Evolutionary conservation across 768 basidiomycete species (phyloP).

Genomic region (Tephrocybe rancida): DNA sequence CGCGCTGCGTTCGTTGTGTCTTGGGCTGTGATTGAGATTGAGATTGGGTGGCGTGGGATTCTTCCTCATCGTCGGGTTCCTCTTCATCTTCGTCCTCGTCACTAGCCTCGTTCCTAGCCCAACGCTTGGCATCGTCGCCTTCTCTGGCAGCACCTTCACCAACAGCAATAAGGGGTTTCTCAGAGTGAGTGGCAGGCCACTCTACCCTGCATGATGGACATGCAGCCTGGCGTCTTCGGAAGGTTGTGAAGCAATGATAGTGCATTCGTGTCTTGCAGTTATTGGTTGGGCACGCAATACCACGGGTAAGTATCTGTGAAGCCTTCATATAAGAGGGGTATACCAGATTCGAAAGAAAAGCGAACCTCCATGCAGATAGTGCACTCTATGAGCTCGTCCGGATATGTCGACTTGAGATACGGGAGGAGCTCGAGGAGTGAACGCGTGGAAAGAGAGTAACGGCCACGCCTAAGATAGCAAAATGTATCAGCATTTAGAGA

Average conservation of each 20-base stretch:
- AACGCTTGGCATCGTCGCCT: conserved; percentile 51
- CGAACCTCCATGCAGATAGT: conserved; percentile 71
- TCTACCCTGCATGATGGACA: conserved; percentile 62
- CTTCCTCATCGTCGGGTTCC: conserved; percentile 43
- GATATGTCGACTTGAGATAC: conserved; percentile 75
- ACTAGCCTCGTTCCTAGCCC: conserved; percentile 30
- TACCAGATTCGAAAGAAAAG: background rate
- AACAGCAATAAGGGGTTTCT: conserved; percentile 50
- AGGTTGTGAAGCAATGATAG: conserved; percentile 60
- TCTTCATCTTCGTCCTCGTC: conserved; percentile 50
- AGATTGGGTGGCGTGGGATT: conserved; percentile 31
- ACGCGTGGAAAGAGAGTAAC: conserved; percentile 78
- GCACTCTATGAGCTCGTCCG: conserved; percentile 73
- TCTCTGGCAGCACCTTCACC: conserved; percentile 72
- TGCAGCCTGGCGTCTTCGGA: conserved; percentile 39
- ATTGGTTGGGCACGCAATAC: conserved; percentile 58
- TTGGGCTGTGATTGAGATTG: conserved; percentile 12
- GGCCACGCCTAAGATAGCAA: conserved; percentile 48
- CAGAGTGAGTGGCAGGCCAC: conserved; percentile 60
- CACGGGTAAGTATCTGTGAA: conserved; percentile 66
- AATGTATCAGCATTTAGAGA: background rate
- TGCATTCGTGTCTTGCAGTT: conserved; percentile 72
- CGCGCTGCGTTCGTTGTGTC: conserved; percentile 32
- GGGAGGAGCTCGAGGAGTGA: conserved; percentile 71
- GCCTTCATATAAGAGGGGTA: background rate